phyloP scores from a whole-genome alignment of 2,329 filamentous ascomycete genomes.

The Nemania sp. region DNA sequence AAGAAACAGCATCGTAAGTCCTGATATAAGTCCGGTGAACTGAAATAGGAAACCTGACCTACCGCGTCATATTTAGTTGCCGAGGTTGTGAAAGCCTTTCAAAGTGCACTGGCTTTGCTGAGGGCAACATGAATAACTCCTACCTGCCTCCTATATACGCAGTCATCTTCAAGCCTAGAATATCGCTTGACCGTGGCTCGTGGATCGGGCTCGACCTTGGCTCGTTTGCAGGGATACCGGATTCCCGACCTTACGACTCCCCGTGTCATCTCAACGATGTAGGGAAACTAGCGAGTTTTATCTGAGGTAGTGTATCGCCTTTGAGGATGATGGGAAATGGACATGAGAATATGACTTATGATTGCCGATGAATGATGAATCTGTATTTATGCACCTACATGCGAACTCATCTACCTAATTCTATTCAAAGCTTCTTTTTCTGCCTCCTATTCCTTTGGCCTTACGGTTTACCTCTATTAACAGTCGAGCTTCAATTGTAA shows the following conservation, averaged over 20 bases:
- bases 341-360: conserved; percentile 21
- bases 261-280: neutral
- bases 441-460: neutral
- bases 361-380: conserved; percentile 9
- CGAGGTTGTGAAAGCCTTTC: conserved; percentile 66
- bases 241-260: neutral
- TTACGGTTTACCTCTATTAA: too few relatives aligned
- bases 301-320: conserved; percentile 4
- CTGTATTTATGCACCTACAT: neutral
- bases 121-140: conserved; percentile 40
- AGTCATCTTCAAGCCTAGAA: neutral
- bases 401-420: neutral
- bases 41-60: conserved; percentile 26
- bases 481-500: too few relatives aligned
- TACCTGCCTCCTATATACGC: too few relatives aligned
- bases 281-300: neutral
- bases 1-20: conserved; percentile 81
- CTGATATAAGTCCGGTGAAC: conserved; percentile 25
- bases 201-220: neutral
- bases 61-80: conserved; percentile 43
- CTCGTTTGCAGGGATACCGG: too few relatives aligned
- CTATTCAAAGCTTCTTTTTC: neutral
- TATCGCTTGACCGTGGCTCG: neutral
- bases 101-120: conserved; percentile 63
- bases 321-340: conserved; percentile 2